phyloP scores from a whole-genome alignment of 352 stramenopile species.

The Nothophytophthora sp. region DNA sequence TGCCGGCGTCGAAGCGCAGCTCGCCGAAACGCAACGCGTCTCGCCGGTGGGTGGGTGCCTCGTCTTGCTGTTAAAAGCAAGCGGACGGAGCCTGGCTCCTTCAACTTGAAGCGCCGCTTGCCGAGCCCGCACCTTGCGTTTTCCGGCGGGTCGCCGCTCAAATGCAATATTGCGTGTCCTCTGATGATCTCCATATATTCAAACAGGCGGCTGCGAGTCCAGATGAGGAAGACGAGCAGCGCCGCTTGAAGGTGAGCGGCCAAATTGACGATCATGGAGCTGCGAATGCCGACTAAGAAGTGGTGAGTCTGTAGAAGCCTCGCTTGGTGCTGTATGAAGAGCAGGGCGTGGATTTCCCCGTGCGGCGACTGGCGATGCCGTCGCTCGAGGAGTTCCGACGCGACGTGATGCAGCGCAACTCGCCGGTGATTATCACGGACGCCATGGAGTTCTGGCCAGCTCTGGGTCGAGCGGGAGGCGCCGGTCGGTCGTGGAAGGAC shows the following conservation, averaged over 20 bases:
- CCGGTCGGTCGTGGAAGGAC: conserved; percentile 50
- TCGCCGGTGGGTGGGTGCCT: conserved; percentile 9
- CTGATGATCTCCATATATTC: conserved; percentile 9
- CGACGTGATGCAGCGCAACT: conserved; percentile 60
- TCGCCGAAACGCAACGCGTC: conserved; percentile 2
- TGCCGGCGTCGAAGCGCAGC: conserved; percentile 27
- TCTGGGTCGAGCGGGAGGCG: conserved; percentile 33
- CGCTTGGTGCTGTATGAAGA: conserved; percentile 1
- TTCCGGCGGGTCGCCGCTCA: conserved; percentile 15
- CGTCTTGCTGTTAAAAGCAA: too few relatives aligned
- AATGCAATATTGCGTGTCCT: conserved; percentile 19
- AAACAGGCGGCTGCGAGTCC: too few relatives aligned
- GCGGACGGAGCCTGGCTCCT: too few relatives aligned
- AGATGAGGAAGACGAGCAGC: too few relatives aligned
- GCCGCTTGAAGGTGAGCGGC: conserved; percentile 25
- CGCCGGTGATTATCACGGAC: conserved; percentile 73
- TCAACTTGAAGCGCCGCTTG: too few relatives aligned
- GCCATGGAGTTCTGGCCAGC: conserved; percentile 87
- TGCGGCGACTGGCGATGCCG: conserved; percentile 45
- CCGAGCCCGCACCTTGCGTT: conserved; percentile 30
- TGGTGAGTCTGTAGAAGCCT: conserved; percentile 25
- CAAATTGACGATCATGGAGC: too few relatives aligned
- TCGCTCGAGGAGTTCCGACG: conserved; percentile 62
- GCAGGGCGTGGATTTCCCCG: conserved; percentile 48
- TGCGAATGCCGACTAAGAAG: too few relatives aligned